Conservation (phyloP, 768 basidiomycete genomes). For the Mycena olivaceomarginata region DNA sequence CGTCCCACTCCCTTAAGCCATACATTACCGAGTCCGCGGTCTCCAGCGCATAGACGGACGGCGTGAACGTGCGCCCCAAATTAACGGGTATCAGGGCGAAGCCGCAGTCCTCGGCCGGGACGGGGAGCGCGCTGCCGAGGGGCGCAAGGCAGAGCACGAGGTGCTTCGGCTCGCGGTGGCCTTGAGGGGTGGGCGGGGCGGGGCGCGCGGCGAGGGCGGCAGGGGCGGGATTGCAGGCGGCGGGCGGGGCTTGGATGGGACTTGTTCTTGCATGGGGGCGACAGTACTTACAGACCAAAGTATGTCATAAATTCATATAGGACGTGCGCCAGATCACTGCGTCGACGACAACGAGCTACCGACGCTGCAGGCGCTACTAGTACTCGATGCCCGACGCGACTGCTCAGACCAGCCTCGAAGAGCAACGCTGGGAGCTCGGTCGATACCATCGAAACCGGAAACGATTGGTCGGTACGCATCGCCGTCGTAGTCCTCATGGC, state of each 20-base stretch:
- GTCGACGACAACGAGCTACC: no score
- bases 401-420: no score
- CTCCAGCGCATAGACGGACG: constrained; percentile 60
- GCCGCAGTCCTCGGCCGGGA: constrained; percentile 61
- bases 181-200: constrained; percentile 49
- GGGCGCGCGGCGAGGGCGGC: constrained; percentile 49
- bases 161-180: constrained; percentile 57
- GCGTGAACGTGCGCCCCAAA: constrained; percentile 67
- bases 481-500: no score
- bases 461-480: no score
- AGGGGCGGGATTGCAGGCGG: constrained; percentile 44
- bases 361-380: no score
- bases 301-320: no score
- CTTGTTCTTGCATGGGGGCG: no score
- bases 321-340: no score
- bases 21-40: constrained; percentile 62
- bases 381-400: no score
- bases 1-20: constrained; percentile 71
- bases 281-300: no score
- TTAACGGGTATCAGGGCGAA: constrained; percentile 61
- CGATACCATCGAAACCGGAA: no score
- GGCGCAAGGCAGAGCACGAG: constrained; percentile 72
- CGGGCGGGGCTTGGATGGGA: constrained; percentile 47
- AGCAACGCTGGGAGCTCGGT: no score
- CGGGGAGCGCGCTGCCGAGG: constrained; percentile 52